phyloP scores from a whole-genome alignment of 2,329 filamentous ascomycete species.

The Colletotrichum sp. region DNA sequence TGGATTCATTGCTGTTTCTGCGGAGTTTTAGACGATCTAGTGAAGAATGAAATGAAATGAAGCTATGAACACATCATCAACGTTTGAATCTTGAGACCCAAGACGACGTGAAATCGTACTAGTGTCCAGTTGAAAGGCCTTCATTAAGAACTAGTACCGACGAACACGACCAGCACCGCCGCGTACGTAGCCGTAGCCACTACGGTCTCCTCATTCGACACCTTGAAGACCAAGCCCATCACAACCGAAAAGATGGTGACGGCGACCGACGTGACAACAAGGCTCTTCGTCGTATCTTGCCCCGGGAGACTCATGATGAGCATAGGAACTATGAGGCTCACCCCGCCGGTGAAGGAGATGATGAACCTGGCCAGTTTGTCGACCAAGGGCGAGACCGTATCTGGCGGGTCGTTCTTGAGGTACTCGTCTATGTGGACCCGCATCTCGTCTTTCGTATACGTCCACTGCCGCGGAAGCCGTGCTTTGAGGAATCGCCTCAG shows the following conservation, averaged over 20 bases:
- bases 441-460: background rate
- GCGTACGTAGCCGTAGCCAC: background rate
- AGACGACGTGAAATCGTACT: fast-evolving
- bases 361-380: background rate
- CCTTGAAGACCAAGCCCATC: background rate
- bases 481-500: background rate
- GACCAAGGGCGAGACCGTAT: background rate
- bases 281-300: background rate
- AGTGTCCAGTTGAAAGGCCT: background rate
- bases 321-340: background rate
- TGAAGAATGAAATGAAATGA: background rate
- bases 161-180: background rate
- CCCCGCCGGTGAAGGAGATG: background rate
- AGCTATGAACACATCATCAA: background rate
- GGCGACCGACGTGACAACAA: background rate
- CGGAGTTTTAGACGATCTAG: background rate
- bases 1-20: slow-evolving; percentile 5
- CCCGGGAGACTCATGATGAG: background rate
- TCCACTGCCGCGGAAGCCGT: background rate
- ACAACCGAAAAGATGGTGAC: background rate
- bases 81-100: background rate
- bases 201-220: background rate
- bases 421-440: background rate
- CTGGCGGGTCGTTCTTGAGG: background rate
- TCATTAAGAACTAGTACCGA: background rate